phyloP scores from a whole-genome alignment of 73 alveolate species.

The Durusdinium trenchii region DNA sequence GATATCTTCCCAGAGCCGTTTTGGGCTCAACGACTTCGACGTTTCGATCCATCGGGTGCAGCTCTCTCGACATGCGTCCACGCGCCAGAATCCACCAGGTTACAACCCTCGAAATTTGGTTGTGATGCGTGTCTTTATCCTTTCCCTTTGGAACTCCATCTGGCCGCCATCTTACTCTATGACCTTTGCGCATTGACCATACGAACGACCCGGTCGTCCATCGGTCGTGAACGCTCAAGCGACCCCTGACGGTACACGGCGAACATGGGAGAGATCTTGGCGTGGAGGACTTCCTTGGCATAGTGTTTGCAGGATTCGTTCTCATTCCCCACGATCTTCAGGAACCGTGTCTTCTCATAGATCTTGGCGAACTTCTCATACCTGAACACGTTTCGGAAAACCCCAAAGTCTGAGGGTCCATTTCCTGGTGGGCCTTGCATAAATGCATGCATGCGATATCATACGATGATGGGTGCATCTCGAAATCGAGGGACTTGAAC shows the following conservation, averaged over 20 bases:
- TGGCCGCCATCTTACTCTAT: too few relatives aligned
- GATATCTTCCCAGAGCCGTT: too few relatives aligned
- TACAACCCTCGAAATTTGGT: too few relatives aligned
- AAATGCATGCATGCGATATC: background rate
- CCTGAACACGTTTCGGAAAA: background rate
- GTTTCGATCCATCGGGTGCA: too few relatives aligned
- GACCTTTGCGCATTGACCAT: too few relatives aligned
- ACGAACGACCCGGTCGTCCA: too few relatives aligned
- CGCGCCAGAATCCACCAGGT: too few relatives aligned
- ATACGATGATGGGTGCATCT: background rate
- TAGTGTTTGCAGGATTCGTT: slow-evolving; percentile 96
- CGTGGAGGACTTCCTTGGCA: slow-evolving; percentile 85
- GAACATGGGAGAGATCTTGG: slow-evolving; percentile 88
- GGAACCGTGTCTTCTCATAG: slow-evolving; percentile 62
- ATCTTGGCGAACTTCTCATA: slow-evolving; percentile 71
- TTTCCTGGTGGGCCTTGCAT: background rate
- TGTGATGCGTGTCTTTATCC: too few relatives aligned
- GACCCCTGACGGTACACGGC: slow-evolving; percentile 53
- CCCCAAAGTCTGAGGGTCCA: background rate
- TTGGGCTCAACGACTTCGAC: too few relatives aligned
- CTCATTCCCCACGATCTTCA: slow-evolving; percentile 94
- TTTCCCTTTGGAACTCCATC: too few relatives aligned
- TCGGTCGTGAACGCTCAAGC: too few relatives aligned
- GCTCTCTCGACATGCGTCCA: too few relatives aligned
- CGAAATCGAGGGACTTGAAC: background rate